Conservation (phyloP, 2,329 filamentous ascomycete genomes). For the Ophiostoma sp. region DNA sequence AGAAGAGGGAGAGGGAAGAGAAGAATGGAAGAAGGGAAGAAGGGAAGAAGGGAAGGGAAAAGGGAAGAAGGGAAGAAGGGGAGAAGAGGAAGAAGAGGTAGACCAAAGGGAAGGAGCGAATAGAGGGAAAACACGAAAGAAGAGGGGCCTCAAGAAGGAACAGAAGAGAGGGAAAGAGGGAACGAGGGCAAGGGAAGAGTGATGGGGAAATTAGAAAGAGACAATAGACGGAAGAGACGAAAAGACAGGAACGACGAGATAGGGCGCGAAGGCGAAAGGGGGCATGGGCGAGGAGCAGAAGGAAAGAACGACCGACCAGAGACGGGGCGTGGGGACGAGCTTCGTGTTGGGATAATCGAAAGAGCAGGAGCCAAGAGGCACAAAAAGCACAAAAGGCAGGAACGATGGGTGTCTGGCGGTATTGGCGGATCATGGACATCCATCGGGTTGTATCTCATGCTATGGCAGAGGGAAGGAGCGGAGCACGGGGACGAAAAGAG, state of each 20-base stretch:
- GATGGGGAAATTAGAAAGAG: constrained; percentile 13
- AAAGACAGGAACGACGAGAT: background rate
- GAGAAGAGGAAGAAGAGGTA: constrained; percentile 3
- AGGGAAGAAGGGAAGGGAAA: constrained; percentile 12
- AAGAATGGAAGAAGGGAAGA: background rate
- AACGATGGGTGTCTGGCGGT: constrained; percentile 9
- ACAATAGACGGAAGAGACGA: background rate
- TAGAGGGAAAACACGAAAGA: constrained; percentile 18
- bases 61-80: constrained; percentile 22
- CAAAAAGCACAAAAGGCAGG: constrained; percentile 14
- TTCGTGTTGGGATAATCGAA: constrained; percentile 36
- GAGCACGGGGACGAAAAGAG: constrained; percentile 17
- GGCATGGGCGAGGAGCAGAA: constrained; percentile 27
- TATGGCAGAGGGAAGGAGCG: constrained; percentile 17
- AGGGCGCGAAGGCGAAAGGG: constrained; percentile 29
- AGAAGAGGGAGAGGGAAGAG: constrained; percentile 22
- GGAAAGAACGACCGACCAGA: constrained; percentile 23
- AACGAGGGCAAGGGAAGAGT: background rate
- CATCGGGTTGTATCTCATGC: constrained; percentile 12
- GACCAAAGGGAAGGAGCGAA: constrained; percentile 18
- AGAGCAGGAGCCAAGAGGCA: background rate
- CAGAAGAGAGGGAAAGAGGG: constrained; percentile 18
- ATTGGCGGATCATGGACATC: background rate
- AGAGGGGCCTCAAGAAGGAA: constrained; percentile 20
- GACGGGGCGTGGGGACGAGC: constrained; percentile 43